Evolutionary conservation across 345 rosid species (phyloP), one percentile per base, ranked within the genome.

Genomic region (Carallia brachiata): DNA sequence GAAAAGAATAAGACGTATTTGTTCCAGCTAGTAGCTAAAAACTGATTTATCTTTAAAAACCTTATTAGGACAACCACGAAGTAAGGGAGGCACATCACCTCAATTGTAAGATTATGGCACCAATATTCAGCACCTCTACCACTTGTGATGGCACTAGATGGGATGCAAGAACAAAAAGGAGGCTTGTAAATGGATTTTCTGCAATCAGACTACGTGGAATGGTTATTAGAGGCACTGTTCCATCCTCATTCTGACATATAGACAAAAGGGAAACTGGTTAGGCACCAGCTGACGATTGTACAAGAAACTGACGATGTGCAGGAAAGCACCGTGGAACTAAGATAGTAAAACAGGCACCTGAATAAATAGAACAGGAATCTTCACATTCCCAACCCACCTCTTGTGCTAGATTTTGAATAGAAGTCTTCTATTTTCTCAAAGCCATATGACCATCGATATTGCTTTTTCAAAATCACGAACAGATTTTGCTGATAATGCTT

Each of bases 111-210:
- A 75, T 91, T 82, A 73, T 83, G 96, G 87, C 85, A 91, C 96
- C 96, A 94, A n/a, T 86, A 76, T 80, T 77, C 62, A 28, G 88
- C 84, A 70, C 81, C 85, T 78, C 73, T 79, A 40, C 39, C 77
- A 67, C 71, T 74, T 27, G 68, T 66, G 40, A 52, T 69, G 69
- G 62, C 17, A 70, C 61, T 68, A 77, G 87, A 75, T 6, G 84
- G 85, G 17, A 74, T 64, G 73, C 80, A 82, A 59, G 91, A 88
- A 74, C 96, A 89, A 68, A 89, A 36, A 94, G 92, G 71, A 94
- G 81, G 73, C 91, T 94, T 71, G 98, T 86, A 77, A 75, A 94
- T 72, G 97, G 96, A 84, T 94, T 94, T 88, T 94, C 96, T 53
- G 97, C 93, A 66, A 94, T 94, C 69, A 69, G 75, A 78, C 89